These are phyloP conservation scores for Blumeria graminis DNA, from an alignment of 2,329 filamentous ascomycete genomes.

Conservation along the genomic window DNA sequence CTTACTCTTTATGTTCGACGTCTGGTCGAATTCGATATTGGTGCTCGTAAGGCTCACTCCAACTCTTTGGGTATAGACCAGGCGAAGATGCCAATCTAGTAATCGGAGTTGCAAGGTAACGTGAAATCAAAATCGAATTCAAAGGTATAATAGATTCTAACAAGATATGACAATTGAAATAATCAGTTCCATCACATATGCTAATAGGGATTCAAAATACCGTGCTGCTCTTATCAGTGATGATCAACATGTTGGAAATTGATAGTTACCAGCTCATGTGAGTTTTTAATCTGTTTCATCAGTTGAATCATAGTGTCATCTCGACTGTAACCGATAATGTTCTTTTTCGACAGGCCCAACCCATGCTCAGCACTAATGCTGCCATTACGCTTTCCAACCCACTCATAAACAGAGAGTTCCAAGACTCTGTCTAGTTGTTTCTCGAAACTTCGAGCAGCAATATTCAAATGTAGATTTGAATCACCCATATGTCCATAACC, in stretches of 20 bases:
- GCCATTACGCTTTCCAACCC: constrained; percentile 68
- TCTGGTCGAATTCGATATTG: too few relatives aligned
- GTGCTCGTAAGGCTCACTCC: too few relatives aligned
- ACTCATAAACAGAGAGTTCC: constrained; percentile 94
- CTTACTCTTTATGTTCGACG: too few relatives aligned
- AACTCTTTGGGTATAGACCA: too few relatives aligned
- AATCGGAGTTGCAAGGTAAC: too few relatives aligned
- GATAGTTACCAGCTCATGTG: constrained; percentile 72
- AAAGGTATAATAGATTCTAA: too few relatives aligned
- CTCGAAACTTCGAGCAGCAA: constrained; percentile 62
- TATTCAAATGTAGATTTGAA: constrained; percentile 81
- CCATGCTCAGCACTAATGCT: constrained; percentile 97
- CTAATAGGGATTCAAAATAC: constrained; percentile 98
- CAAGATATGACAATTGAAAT: too few relatives aligned
- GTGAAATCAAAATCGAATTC: too few relatives aligned
- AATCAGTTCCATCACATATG: constrained; percentile 34
- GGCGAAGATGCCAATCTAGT: too few relatives aligned
- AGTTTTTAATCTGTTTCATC: constrained; percentile 86
- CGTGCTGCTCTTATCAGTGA: constrained; percentile 37
- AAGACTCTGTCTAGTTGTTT: constrained; percentile 66
- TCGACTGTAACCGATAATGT: constrained; percentile 43
- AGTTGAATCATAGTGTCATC: constrained; percentile 65
- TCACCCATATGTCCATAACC: constrained; percentile 98
- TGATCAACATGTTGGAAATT: constrained; percentile 1
- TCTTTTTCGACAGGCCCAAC: constrained; percentile 82